Conservation (phyloP, 306 rosid species). For the Phaseolus lunatus region DNA sequence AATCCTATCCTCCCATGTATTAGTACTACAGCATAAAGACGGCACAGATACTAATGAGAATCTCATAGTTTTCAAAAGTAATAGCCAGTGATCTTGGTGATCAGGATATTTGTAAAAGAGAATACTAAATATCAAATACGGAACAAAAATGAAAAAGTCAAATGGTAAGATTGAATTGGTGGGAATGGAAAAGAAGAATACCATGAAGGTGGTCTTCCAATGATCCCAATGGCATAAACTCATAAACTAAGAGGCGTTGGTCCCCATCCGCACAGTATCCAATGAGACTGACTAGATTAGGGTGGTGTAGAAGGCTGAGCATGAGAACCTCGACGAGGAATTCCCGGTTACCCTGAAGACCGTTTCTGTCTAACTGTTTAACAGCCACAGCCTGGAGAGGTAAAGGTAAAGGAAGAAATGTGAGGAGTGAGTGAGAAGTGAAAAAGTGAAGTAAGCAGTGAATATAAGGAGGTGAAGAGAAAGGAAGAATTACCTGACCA, state of each 20-base stretch:
- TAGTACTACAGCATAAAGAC: neutral
- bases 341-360: constrained; percentile 95
- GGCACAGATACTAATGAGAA: neutral
- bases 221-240: constrained; percentile 47
- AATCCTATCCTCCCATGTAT: neutral
- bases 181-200: constrained; percentile 46
- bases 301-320: constrained; percentile 51
- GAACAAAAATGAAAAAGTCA: neutral
- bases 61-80: neutral
- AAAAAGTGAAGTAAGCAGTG: too few relatives aligned
- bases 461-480: neutral
- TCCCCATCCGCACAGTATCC: constrained; percentile 51
- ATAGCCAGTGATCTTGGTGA: neutral
- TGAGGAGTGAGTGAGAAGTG: neutral
- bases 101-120: constrained; percentile 7
- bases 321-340: constrained; percentile 68
- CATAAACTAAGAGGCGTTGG: constrained; percentile 49
- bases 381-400: constrained; percentile 82
- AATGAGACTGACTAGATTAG: constrained; percentile 48
- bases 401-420: constrained; percentile 34
- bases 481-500: constrained; percentile 65
- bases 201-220: constrained; percentile 96
- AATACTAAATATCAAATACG: constrained; percentile 6
- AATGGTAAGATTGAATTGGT: constrained; percentile 31
- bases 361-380: constrained; percentile 90